phyloP scores from a whole-genome alignment of 495 filamentous ascomycete species.

The Lepraria neglecta region DNA sequence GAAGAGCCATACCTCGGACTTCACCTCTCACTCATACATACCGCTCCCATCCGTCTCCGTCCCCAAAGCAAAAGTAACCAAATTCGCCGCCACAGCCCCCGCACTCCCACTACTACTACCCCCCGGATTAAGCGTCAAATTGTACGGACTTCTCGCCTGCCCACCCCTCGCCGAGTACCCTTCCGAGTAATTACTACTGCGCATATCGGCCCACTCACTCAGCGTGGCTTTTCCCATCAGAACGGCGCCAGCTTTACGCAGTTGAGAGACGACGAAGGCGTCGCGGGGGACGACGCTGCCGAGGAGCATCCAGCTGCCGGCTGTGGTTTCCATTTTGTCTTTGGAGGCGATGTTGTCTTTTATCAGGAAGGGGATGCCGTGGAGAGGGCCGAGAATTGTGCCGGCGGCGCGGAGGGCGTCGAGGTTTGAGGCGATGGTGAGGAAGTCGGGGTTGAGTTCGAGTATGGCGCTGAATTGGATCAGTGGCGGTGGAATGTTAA shows the following conservation, averaged over 20 bases:
- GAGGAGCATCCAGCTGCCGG: constrained; percentile 52
- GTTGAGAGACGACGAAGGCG: constrained; percentile 51
- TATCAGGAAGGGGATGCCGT: constrained; percentile 67
- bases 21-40: constrained; percentile 6
- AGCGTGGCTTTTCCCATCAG: constrained; percentile 64
- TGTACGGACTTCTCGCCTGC: constrained; percentile 60
- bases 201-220: constrained; percentile 70
- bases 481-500: neutral
- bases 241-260: constrained; percentile 60
- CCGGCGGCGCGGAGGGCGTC: constrained; percentile 54
- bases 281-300: constrained; percentile 61
- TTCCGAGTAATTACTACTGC: constrained; percentile 63
- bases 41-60: constrained; percentile 68
- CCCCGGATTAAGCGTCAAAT: constrained; percentile 62
- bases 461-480: constrained; percentile 41
- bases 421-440: constrained; percentile 49
- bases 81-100: constrained; percentile 55
- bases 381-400: constrained; percentile 52
- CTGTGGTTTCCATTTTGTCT: constrained; percentile 65
- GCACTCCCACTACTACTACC: constrained; percentile 60
- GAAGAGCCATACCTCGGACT: no score
- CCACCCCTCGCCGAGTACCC: constrained; percentile 63
- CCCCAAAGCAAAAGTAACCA: constrained; percentile 57
- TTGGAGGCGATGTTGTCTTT: constrained; percentile 70
- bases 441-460: constrained; percentile 56